Evolutionary conservation across 257 asterid species (phyloP).

Genomic region (Thymus quinquecostatus): DNA sequence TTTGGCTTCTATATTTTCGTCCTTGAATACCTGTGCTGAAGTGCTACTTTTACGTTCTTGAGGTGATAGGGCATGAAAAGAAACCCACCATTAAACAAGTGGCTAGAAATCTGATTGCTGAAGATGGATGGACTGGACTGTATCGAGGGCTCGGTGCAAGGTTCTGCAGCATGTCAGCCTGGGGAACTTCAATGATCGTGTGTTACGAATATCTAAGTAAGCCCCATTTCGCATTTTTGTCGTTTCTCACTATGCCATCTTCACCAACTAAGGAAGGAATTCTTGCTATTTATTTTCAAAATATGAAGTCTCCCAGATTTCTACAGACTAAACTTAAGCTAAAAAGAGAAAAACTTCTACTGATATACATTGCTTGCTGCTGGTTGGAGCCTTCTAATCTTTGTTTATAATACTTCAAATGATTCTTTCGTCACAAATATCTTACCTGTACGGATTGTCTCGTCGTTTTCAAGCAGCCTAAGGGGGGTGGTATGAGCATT

Average conservation of each 20-base stretch:
- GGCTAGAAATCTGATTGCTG: constrained; percentile 65
- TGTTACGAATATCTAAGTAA: constrained; percentile 92
- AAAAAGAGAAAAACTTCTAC: too few species aligned
- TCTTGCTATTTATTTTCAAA: background rate
- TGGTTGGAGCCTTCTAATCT: too few species aligned
- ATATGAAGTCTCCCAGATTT: background rate
- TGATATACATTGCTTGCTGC: background rate
- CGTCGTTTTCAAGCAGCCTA: background rate
- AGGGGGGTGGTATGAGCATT: background rate
- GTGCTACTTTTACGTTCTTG: constrained; percentile 31
- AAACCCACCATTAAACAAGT: constrained; percentile 76
- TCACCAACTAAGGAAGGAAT: background rate
- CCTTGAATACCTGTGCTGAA: constrained; percentile 3
- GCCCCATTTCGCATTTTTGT: constrained; percentile 15
- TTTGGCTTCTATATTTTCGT: constrained; percentile 7
- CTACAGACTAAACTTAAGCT: background rate
- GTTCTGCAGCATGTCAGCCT: constrained; percentile 94
- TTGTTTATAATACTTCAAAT: too few species aligned
- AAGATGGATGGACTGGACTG: constrained; percentile 93
- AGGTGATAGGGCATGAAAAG: constrained; percentile 78
- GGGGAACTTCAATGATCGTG: constrained; percentile 98
- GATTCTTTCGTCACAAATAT: background rate
- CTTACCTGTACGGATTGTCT: background rate
- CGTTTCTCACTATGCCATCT: constrained; percentile 3
- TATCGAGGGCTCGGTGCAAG: constrained; percentile 95